Evolutionary conservation across 1,284 basidiomycete species (phyloP), one percentile per base, ranked within the genome.

Genomic region (Ustilago esculenta): DNA sequence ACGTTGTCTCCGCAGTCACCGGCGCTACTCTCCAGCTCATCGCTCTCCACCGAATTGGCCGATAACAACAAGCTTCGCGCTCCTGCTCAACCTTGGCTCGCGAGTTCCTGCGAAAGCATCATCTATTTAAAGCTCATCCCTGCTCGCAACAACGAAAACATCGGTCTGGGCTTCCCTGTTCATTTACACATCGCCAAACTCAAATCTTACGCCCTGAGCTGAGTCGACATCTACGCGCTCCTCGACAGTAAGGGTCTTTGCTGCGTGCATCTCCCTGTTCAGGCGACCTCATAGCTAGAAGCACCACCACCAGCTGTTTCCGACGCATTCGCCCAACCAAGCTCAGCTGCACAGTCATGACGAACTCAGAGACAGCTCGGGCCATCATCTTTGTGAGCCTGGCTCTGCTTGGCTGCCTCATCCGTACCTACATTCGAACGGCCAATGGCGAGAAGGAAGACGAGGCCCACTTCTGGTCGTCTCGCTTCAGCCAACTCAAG

Each of bases 371-470:
- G 24, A 56, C 56, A 11, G 44, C 47, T 18, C 39, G 61, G n/a
- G 67, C 67, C 10, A 18, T 56, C 25, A 14, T 70, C 35, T 70
- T 70, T 43, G 50, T 70, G 23, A 43, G 45, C 35, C 29, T 70
- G 24, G 67, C 58, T 29, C 20, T 65, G 9, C 11, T 63, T 17
- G 67, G 61, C 52, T 70, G 67, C 34, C 52, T 70, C 39, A 61
- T 60, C 25, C 60, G 67, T 23, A 64, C 67, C 20, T 63, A 70
- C 61, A 61, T 70, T 21, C 61, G 67, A 33, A 65, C 56, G 9
- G 61, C 61, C 25, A 65, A 61, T 18, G 67, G 61, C 50, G 66
- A 69, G 34, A 57, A 60, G 47, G 57, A 65, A 48, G 60, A 59
- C 44, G 60, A 70, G n/a, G 60, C 37, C 5, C 60, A 59, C 23